phyloP scores from a whole-genome alignment of 78 protist genomes.

The Dictyostelium intermedium region DNA sequence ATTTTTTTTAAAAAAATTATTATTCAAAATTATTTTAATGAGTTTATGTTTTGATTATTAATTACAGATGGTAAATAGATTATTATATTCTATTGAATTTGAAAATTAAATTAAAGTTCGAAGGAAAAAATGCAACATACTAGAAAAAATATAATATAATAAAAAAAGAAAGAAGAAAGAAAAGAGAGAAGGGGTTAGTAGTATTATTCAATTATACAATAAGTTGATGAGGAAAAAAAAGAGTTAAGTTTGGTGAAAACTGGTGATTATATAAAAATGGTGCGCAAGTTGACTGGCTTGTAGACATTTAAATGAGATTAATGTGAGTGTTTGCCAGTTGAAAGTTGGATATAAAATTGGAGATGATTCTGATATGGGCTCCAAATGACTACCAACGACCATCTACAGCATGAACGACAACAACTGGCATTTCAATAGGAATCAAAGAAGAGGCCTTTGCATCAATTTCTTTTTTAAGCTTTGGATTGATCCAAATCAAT shows the following conservation, averaged over 20 bases:
- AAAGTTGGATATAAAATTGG: background rate
- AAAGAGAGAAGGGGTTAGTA: background rate
- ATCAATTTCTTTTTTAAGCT: slow-evolving; percentile 52
- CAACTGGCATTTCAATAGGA: slow-evolving; percentile 24
- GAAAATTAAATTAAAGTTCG: background rate
- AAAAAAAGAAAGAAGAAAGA: background rate
- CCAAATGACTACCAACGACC: slow-evolving; percentile 2
- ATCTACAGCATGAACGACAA: background rate
- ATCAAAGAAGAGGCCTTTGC: slow-evolving; percentile 23
- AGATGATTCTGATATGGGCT: background rate
- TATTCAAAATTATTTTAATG: too few species aligned
- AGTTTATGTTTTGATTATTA: background rate
- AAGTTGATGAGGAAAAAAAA: background rate
- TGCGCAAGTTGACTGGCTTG: background rate
- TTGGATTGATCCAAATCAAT: slow-evolving; percentile 17
- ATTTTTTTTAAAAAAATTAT: background rate
- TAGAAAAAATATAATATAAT: background rate
- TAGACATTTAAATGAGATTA: too few species aligned
- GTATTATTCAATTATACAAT: background rate
- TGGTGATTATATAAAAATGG: background rate
- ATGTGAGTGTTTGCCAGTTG: background rate
- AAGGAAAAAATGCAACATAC: background rate
- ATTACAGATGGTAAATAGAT: background rate
- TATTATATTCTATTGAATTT: background rate
- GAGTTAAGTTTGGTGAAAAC: background rate